Conservation (phyloP, 164 flowering plant genomes). For the Nymphaea thermarum region DNA sequence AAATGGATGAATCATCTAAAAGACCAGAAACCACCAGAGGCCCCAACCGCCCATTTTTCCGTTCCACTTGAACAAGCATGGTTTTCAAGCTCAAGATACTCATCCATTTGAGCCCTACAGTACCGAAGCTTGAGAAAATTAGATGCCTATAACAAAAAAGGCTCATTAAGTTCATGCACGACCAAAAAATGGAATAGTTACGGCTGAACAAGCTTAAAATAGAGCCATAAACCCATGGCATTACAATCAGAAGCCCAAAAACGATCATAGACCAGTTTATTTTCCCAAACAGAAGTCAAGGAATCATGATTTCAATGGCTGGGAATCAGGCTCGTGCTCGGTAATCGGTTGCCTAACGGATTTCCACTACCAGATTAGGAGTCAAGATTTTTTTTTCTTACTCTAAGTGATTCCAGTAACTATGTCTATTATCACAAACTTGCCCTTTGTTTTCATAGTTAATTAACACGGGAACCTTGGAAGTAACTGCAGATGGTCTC, state of each 20-base stretch:
- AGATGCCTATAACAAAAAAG: background rate
- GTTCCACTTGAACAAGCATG: constrained; percentile 46
- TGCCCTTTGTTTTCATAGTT: too few species aligned
- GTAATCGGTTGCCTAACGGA: too few species aligned
- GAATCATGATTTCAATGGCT: too few species aligned
- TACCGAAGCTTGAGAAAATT: background rate
- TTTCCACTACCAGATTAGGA: too few species aligned
- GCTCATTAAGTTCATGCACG: background rate
- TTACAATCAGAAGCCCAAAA: background rate
- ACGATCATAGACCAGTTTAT: background rate
- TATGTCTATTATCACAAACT: too few species aligned
- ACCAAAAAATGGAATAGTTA: background rate
- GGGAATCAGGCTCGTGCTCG: too few species aligned
- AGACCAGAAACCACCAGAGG: constrained; percentile 51
- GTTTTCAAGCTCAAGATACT: constrained; percentile 31
- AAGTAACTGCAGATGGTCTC: too few species aligned
- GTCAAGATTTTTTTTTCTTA: too few species aligned
- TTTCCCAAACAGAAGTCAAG: background rate
- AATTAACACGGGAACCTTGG: too few species aligned
- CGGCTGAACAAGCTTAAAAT: background rate
- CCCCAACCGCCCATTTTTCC: constrained; percentile 57
- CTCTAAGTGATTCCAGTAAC: too few species aligned
- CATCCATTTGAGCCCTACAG: constrained; percentile 58
- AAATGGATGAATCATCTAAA: constrained; percentile 27
- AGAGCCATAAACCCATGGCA: background rate